Evolutionary conservation across 1,284 basidiomycete genomes (phyloP).

Genomic region (Sphagnurus paluster): DNA sequence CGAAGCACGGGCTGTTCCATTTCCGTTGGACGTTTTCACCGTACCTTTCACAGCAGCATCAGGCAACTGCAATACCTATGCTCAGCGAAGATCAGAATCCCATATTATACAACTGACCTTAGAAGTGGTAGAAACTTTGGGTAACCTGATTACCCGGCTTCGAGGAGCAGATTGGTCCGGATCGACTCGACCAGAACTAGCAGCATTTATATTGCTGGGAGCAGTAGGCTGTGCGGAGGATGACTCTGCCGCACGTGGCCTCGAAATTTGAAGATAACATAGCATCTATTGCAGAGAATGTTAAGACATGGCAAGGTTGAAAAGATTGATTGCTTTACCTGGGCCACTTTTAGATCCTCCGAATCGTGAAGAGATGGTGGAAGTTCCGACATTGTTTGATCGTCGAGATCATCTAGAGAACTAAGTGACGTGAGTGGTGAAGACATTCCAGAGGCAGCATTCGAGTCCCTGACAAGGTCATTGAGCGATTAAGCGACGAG

Average conservation of each 20-base stretch:
- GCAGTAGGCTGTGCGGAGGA: constrained; percentile 10
- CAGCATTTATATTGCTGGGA: constrained; percentile 17
- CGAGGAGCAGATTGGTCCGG: constrained; percentile 16
- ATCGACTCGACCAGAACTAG: constrained; percentile 27
- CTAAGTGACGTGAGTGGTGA: constrained; percentile 77
- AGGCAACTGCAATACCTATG: constrained; percentile 1
- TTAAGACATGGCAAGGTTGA: neutral
- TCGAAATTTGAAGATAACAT: constrained; percentile 24
- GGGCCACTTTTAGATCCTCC: constrained; percentile 45
- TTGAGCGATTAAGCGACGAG: neutral
- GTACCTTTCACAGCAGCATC: constrained; percentile 9
- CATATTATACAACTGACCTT: constrained; percentile 14
- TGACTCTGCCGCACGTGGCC: constrained; percentile 6
- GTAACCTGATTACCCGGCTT: constrained; percentile 15
- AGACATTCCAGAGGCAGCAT: constrained; percentile 50
- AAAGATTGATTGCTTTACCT: constrained; percentile 37
- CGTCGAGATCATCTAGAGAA: constrained; percentile 63
- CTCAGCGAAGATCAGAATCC: neutral
- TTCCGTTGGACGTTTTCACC: constrained; percentile 8
- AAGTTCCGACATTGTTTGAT: constrained; percentile 31
- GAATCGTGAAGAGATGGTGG: constrained; percentile 22
- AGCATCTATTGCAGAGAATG: constrained; percentile 22
- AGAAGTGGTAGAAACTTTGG: constrained; percentile 12
- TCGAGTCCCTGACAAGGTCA: constrained; percentile 34
- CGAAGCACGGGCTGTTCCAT: constrained; percentile 12